Evolutionary conservation across 306 rosid species (phyloP), one percentile per base, ranked within the genome.

Genomic region (Quercus aquifolioides): DNA sequence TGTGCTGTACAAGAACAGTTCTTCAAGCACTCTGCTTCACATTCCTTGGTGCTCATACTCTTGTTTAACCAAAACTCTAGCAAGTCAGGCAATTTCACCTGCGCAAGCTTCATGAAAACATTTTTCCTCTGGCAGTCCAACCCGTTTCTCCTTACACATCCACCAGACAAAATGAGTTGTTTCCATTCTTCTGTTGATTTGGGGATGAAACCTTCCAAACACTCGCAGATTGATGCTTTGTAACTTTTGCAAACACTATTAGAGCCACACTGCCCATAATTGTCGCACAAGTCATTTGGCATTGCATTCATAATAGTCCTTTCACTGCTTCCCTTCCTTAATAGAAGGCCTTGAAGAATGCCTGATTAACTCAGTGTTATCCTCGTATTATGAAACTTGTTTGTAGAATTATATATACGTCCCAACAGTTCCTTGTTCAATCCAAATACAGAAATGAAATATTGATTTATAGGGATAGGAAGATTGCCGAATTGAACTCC

Each of bases 231-330:
- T 25, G 73, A 20, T 7, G 11, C 54, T 23, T 18, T 10, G 8
- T 31, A 20, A 58, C 41, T 35, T 35, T 69, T 52, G 33, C 86
- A 83, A 1, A 55, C 7, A 6, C 82, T 73, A 43, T 83, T 78
- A 3, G 55, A 74, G 25, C 82, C 82, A 5, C 86, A 83, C 3
- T 30, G 2, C 52, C 6, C 76, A 74, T 83, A 83, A 52, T 74
- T 55, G 21, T 75, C 81, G 58, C 87, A 84, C 58, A 90, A 88
- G 69, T 82, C 67, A 59, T 74, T 46, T 90, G 9, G 91, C 91
- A n/a, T 5, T 51, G 2, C 5, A 35, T 4, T 6, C 41, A 4
- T 4, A 35, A 6, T 4, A 35, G 41, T 3, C 41, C 41, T 2
- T 35, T 35, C 1, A 35, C 6, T 35, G 41, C 41, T 35, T 35